Conservation (phyloP, 2,329 filamentous ascomycete genomes). For the Aspergillus alliaceus region DNA sequence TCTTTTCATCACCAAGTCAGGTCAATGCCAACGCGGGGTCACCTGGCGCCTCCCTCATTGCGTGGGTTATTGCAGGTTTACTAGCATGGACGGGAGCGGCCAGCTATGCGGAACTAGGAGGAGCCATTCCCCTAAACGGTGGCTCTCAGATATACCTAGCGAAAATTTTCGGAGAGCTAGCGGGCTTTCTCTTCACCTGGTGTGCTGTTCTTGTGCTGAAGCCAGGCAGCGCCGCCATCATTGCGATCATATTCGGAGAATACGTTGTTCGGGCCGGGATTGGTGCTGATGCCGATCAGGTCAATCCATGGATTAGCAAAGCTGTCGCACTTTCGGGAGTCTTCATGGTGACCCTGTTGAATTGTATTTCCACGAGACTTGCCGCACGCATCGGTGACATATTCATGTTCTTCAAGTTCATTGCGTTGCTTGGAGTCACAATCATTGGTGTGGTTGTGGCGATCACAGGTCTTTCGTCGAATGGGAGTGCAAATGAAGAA, state of each 20-base stretch:
- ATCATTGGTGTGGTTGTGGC: conserved; percentile 88
- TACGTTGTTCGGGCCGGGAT: conserved; percentile 88
- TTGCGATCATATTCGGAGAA: conserved; percentile 96
- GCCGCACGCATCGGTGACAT: conserved; percentile 84
- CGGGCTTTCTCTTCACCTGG: conserved; percentile 95
- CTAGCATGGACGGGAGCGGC: conserved; percentile 94
- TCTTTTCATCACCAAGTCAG: conserved; percentile 91
- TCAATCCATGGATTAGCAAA: conserved; percentile 89
- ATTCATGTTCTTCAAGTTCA: conserved; percentile 97
- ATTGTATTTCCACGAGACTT: conserved; percentile 86
- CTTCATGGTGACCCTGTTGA: conserved; percentile 74
- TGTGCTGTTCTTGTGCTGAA: conserved; percentile 91
- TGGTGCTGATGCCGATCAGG: conserved; percentile 77
- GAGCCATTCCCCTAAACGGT: conserved; percentile 92
- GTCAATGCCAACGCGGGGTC: conserved; percentile 91
- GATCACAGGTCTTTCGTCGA: conserved; percentile 75
- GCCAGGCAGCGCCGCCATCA: conserved; percentile 88
- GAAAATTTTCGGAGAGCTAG: conserved; percentile 93
- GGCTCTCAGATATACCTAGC: conserved; percentile 90
- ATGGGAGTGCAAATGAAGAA: conserved; percentile 72
- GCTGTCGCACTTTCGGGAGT: conserved; percentile 77
- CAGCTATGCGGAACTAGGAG: conserved; percentile 92
- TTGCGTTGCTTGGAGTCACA: conserved; percentile 83
- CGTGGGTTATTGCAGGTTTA: conserved; percentile 88
- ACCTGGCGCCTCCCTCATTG: conserved; percentile 82